These are phyloP conservation scores for Phylloporus gajari DNA, from an alignment of 1,284 basidiomycete species.

Conservation along the genomic window DNA sequence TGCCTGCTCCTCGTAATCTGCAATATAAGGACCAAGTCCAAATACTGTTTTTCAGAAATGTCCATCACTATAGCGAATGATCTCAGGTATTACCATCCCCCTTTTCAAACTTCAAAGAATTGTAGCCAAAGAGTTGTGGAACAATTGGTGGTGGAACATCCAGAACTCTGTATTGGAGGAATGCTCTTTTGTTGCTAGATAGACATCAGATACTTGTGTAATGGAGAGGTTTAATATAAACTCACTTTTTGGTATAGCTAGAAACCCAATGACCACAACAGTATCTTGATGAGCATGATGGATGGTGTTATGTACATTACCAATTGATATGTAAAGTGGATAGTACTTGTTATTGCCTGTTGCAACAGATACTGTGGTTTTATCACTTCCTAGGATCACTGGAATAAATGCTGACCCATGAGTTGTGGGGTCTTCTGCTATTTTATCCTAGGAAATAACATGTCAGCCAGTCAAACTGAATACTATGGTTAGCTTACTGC, in stretches of 20 bases:
- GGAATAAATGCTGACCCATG: constrained; percentile 8
- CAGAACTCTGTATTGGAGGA: constrained; percentile 11
- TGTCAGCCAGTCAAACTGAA: no score
- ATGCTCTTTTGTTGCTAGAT: not conserved
- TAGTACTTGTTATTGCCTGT: constrained; percentile 18
- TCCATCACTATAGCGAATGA: constrained; percentile 23
- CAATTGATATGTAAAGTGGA: not conserved
- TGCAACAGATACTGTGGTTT: constrained; percentile 12
- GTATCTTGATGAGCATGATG: not conserved
- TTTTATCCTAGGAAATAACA: not conserved
- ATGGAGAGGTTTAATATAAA: no score
- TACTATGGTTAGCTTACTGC: no score
- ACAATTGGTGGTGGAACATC: constrained; percentile 18
- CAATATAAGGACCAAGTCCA: constrained; percentile 9
- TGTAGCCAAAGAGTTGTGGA: constrained; percentile 14
- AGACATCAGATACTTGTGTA: no score
- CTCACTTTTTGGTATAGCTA: constrained; percentile 6
- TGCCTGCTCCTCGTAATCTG: constrained; percentile 14
- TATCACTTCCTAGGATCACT: constrained; percentile 14
- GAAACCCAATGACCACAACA: not conserved
- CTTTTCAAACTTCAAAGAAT: constrained; percentile 19
- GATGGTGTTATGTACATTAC: constrained; percentile 7
- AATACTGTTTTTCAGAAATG: constrained; percentile 15
- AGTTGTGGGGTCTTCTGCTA: not conserved
- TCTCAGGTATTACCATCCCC: not conserved